Evolutionary conservation across 2,329 filamentous ascomycete genomes (phyloP).

Genomic region (Hypoxylon sp.): DNA sequence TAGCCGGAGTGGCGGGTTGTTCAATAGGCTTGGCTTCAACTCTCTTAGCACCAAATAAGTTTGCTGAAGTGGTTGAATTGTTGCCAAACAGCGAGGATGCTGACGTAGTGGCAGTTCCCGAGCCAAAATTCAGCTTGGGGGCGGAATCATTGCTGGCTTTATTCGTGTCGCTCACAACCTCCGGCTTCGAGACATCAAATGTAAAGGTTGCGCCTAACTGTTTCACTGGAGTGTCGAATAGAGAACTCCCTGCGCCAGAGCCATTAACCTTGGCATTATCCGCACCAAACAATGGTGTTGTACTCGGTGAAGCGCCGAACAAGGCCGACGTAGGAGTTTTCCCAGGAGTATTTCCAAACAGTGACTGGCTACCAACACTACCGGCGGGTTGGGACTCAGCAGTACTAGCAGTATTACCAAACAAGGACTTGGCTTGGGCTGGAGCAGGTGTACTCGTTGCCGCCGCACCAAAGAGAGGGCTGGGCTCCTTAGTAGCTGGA

Average conservation of each 20-base stretch:
- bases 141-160: constrained; percentile 32
- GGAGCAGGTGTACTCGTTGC: constrained; percentile 34
- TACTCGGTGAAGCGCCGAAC: constrained; percentile 47
- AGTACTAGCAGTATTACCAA: constrained; percentile 34
- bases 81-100: constrained; percentile 48
- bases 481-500: constrained; percentile 27
- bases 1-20: constrained; percentile 24
- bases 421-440: constrained; percentile 36
- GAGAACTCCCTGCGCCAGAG: constrained; percentile 54
- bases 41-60: constrained; percentile 33
- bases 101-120: constrained; percentile 55
- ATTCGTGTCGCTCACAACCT: constrained; percentile 20
- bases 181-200: constrained; percentile 37
- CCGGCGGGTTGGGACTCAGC: constrained; percentile 29
- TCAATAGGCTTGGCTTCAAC: constrained; percentile 31
- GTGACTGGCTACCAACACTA: constrained; percentile 12
- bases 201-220: constrained; percentile 31
- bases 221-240: constrained; percentile 58
- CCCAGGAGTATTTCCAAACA: constrained; percentile 38
- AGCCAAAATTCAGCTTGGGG: constrained; percentile 57
- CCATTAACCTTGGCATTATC: constrained; percentile 52
- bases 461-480: constrained; percentile 29
- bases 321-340: constrained; percentile 42
- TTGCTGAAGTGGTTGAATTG: constrained; percentile 30
- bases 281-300: constrained; percentile 56